Evolutionary conservation across 495 filamentous ascomycete genomes (phyloP), one percentile per base, ranked within the genome.

Genomic region (Penicillium bialowiezense): DNA sequence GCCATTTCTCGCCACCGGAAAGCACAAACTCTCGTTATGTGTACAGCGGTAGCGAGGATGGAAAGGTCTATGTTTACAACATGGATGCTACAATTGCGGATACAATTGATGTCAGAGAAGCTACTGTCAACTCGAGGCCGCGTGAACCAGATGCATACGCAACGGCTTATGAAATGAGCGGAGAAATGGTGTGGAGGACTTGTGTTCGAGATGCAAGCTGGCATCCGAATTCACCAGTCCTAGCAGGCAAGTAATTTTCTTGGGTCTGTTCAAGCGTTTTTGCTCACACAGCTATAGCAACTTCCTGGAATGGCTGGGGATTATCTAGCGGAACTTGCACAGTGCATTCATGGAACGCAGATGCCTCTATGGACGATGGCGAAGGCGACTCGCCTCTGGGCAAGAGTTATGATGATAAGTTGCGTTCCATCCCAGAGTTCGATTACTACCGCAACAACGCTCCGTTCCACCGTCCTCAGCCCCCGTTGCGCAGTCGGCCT

Each of bases 11-110:
- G 39, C 93, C 93, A 7, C 86, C 90, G 0, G 82, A 76, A 10
- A 93, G 89, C 68, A 92, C 91, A 13, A 85, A 96, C 60, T 91
- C 89, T 14, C 81, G 89, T 58, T 98, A 97, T 61, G 89, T 98
- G 15, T 98, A 96, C 66, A 85, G 83, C 15, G 93, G 93, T 2
- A 91, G 87, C 55, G 81, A 87, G 42, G 90, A 97, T 59, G 93
- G 93, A 32, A 84, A 82, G 40, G 87, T 96, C 1, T 91, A 90
- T 49, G 80, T 98, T 39, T 98, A 89, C 75, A 98, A 98, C 52
- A 69, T 97, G 68, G 93, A 98, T 62, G 91, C 89, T 23, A 97
- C 92, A 1, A 56, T 89, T n/a, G 89, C 89, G 0, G 82, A 77
- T 2, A 84, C 80, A 36, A 82, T 98, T 31, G 85, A 97, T 61